Base-by-base conservation (phyloP, 1,284 basidiomycete species). In the Tremellales sp. region DNA sequence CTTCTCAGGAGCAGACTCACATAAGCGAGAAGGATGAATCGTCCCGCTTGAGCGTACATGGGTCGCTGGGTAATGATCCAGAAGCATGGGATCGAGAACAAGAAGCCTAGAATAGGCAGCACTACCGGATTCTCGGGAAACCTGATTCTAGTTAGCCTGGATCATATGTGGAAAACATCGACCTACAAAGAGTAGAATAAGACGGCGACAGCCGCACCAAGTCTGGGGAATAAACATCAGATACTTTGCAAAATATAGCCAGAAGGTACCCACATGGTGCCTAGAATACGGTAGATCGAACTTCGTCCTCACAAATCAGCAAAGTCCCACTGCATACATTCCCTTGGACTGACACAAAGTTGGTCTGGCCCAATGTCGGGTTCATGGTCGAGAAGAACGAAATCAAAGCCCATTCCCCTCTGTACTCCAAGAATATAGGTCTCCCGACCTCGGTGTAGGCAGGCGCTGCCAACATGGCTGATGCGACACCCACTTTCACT, bases 381-480 rank as follows among this genome's bases (percentile, higher is more conserved):
- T 85, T 89, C 66, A 93, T 86, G 5, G 92, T 87, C 13, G 87
- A 83, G 60, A 94, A 89, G 68, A 85, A 91, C 35, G 89, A 91
- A 43, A 97, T 88, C 59, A 97, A 73, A 1, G 91, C 91, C 93
- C 93, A 97, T 69, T 97, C 90, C 32, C 91, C 91, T 61, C 84
- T 79, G 61, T 85, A 92, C 45, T 66, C 79, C 27, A 87, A 75
- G 64, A 95, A 97, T 5, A 82, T 74, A 2, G 83, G 83, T 22
- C 90, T 75, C 1, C 87, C 91, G 10, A 71, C 58, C 48, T 88
- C 84, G 46, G 88, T 84, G 67, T 92, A 95, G 0, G 90, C 89
- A 2, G 90, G 90, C 2, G 84, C 78, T 1, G 91, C 86, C 3
- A 95, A 75, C 52, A 66, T 29, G 54, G 70, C 65, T 6, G 71